These are phyloP conservation scores for Schwanniomyces polymorphus DNA, from an alignment of 805 yeast genomes.

Conservation along the genomic window DNA sequence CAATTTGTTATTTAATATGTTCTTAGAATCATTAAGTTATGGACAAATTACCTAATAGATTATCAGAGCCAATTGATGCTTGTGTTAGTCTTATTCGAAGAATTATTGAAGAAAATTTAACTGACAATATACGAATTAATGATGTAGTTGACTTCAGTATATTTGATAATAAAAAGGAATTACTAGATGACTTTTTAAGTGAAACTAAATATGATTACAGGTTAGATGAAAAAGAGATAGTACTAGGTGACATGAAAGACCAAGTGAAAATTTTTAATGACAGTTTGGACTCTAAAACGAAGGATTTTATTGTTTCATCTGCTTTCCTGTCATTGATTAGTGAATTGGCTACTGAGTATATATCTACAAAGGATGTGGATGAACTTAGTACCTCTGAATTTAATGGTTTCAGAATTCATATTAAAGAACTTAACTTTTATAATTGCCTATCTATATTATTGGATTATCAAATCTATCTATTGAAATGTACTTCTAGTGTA, in stretches of 20 bases:
- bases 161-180: constrained; percentile 1
- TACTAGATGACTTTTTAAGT: constrained; percentile 1
- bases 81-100: neutral
- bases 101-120: neutral
- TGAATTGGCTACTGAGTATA: neutral
- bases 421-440: constrained; percentile 8
- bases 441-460: constrained; percentile 20
- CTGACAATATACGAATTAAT: neutral
- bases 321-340: constrained; percentile 18
- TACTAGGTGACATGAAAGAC: neutral
- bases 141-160: neutral
- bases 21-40: neutral
- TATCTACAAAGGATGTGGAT: neutral
- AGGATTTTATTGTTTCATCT: constrained; percentile 18
- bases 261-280: constrained; percentile 21
- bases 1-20: too few relatives aligned
- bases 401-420: constrained; percentile 1
- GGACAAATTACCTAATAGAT: neutral
- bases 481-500: constrained; percentile 10
- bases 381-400: neutral
- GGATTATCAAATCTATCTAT: constrained; percentile 25
- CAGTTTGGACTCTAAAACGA: constrained; percentile 17
- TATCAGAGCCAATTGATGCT: constrained; percentile 1
- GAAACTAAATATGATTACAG: constrained; percentile 2
- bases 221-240: neutral